phyloP scores from a whole-genome alignment of 1,284 basidiomycete genomes.

The Chondrostereum purpureum region DNA sequence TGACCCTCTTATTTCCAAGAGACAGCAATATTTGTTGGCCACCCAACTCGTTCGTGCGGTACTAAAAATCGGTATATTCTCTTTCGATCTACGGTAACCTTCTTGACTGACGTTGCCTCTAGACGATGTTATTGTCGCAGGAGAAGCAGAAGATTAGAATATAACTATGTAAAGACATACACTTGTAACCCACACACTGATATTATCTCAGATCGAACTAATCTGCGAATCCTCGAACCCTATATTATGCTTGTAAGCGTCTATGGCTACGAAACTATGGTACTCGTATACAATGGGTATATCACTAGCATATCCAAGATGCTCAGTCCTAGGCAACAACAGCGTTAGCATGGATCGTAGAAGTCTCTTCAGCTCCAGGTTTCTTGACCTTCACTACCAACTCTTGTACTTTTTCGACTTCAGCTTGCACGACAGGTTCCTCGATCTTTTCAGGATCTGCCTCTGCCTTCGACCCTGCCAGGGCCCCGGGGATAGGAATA shows the following conservation, averaged over 20 bases:
- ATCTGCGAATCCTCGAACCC: too few species aligned
- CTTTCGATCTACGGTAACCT: neutral
- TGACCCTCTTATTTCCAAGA: slow-evolving; percentile 94
- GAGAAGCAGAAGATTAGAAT: slow-evolving; percentile 15
- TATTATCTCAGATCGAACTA: too few species aligned
- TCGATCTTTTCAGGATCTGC: slow-evolving; percentile 2
- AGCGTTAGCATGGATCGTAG: too few species aligned
- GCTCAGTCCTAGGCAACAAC: too few species aligned
- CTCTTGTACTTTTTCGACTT: too few species aligned
- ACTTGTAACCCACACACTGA: neutral
- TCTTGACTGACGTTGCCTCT: neutral
- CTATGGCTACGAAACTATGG: too few species aligned
- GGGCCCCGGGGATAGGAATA: neutral
- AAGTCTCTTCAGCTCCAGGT: too few species aligned
- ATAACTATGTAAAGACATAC: neutral
- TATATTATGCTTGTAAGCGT: too few species aligned
- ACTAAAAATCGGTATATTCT: slow-evolving; percentile 60
- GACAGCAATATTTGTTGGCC: slow-evolving; percentile 95
- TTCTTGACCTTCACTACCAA: too few species aligned
- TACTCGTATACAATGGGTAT: too few species aligned
- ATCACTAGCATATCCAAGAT: too few species aligned
- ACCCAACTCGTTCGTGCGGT: slow-evolving; percentile 79
- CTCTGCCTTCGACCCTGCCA: neutral
- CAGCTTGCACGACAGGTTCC: too few species aligned
- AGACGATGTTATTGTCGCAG: slow-evolving; percentile 17